A percentile compares a stretch with the other conserved stretches of the same genome.
These are phyloP conservation scores for Xylariaceae sp. DNA, from an alignment of 2,329 filamentous ascomycete species.

Conservation along the genomic window DNA sequence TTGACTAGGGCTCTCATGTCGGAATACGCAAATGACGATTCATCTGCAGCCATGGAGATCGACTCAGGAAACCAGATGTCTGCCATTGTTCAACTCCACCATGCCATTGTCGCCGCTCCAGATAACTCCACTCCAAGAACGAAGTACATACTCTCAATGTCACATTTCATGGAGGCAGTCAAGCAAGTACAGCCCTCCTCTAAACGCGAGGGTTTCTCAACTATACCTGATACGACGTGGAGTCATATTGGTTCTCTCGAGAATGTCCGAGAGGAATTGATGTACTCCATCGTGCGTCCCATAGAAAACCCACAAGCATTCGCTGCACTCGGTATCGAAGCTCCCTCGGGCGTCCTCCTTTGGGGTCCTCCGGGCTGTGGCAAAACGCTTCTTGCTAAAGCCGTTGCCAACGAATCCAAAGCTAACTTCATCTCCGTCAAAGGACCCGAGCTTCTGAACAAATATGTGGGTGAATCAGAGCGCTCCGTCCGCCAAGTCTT, in stretches of 20 bases:
- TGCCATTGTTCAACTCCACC: slow-evolving; percentile 16
- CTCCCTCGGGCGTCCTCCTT: slow-evolving; percentile 83
- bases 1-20: slow-evolving; percentile 32
- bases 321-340: slow-evolving; percentile 71
- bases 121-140: slow-evolving; percentile 21
- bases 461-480: slow-evolving; percentile 96
- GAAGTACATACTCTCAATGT: slow-evolving; percentile 41
- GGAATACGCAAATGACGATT: slow-evolving; percentile 22
- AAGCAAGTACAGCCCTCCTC: slow-evolving; percentile 75
- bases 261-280: slow-evolving; percentile 75
- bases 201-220: slow-evolving; percentile 91
- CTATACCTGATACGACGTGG: slow-evolving; percentile 92
- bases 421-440: slow-evolving; percentile 99
- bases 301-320: slow-evolving; percentile 82
- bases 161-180: slow-evolving; percentile 72
- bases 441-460: slow-evolving; percentile 93
- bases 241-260: slow-evolving; percentile 82
- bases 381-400: slow-evolving; percentile 94
- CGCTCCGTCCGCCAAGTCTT: slow-evolving; percentile 91
- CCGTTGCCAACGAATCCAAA: slow-evolving; percentile 90
- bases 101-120: slow-evolving; percentile 21
- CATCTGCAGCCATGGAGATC: slow-evolving; percentile 23
- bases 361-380: slow-evolving; percentile 97
- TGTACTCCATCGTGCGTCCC: slow-evolving; percentile 83
- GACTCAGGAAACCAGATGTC: slow-evolving; percentile 16